Conservation (phyloP, 768 basidiomycete species). For the Pisolithus tinctorius region DNA sequence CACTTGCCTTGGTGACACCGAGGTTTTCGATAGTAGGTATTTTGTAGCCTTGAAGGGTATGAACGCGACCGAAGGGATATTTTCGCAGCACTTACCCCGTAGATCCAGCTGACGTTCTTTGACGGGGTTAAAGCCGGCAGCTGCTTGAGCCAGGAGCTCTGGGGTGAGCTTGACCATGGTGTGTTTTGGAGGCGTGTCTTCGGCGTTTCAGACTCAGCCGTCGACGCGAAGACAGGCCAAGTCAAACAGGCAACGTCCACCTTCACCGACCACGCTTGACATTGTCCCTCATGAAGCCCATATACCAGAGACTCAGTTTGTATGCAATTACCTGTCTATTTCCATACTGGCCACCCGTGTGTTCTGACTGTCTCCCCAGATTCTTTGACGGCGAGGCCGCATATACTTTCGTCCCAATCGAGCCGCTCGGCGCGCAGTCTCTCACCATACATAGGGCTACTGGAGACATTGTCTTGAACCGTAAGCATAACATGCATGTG, state of each 20-base stretch:
- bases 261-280: constrained; percentile 9
- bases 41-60: constrained; percentile 63
- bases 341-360: background rate
- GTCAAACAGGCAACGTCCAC: constrained; percentile 4
- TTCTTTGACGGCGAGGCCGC: constrained; percentile 67
- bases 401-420: constrained; percentile 72
- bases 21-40: constrained; percentile 96
- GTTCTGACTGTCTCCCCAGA: constrained; percentile 30
- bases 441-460: constrained; percentile 67
- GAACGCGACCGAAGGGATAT: constrained; percentile 5
- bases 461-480: constrained; percentile 68
- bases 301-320: constrained; percentile 73
- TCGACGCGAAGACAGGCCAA: background rate
- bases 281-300: constrained; percentile 47
- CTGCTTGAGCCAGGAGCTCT: constrained; percentile 80
- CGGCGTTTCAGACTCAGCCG: constrained; percentile 31
- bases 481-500: constrained; percentile 31
- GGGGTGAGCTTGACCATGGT: constrained; percentile 86
- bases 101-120: constrained; percentile 91
- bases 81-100: constrained; percentile 50
- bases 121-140: constrained; percentile 71
- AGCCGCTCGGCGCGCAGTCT: constrained; percentile 52
- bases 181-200: constrained; percentile 5
- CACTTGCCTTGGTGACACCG: constrained; percentile 77
- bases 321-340: constrained; percentile 25